These are phyloP conservation scores for Patellifolia procumbens DNA, from an alignment of 179 eudicot species.

Conservation along the genomic window DNA sequence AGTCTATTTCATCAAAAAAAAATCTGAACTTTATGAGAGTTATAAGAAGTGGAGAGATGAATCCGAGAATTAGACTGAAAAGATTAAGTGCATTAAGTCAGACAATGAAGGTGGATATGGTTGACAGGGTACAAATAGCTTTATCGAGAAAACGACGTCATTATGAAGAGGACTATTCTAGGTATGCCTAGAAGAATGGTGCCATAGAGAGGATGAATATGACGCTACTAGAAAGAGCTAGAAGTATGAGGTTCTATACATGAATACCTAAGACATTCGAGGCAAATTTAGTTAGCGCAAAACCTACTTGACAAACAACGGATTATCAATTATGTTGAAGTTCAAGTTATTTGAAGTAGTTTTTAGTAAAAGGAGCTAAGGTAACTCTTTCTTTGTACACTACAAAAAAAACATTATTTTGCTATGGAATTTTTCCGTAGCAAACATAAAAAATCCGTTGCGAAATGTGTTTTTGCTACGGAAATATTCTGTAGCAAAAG, in stretches of 20 bases:
- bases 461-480: no score
- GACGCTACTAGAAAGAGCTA: background rate
- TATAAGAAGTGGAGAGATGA: background rate
- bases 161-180: background rate
- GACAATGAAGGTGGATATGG: background rate
- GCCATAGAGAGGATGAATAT: background rate
- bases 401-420: no score
- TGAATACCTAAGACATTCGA: no score
- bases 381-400: background rate
- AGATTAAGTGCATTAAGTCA: background rate
- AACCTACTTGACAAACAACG: slow-evolving; percentile 8
- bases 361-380: slow-evolving; percentile 1
- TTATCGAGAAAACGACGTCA: background rate
- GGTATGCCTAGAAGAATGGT: background rate
- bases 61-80: background rate
- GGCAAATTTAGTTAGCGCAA: no score
- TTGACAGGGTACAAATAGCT: background rate
- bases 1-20: background rate
- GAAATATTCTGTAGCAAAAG: no score
- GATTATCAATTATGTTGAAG: slow-evolving; percentile 10
- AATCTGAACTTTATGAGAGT: background rate
- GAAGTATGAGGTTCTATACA: no score
- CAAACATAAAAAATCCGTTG: no score
- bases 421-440: no score
- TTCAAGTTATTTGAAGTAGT: slow-evolving; percentile 7